Evolutionary conservation across 345 rosid species (phyloP).

Genomic region (Viola odorata): DNA sequence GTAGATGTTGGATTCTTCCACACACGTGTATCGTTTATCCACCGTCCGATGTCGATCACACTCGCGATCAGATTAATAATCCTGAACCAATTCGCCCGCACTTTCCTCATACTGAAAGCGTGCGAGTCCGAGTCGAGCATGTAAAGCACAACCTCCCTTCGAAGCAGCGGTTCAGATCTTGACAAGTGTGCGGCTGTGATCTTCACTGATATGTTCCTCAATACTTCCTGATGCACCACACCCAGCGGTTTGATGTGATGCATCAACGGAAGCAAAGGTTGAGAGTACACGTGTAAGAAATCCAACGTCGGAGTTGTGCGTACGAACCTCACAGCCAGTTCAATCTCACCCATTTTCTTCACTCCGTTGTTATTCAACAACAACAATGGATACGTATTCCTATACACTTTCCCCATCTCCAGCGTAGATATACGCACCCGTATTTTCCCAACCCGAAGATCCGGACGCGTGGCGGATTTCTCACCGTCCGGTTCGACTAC

Average conservation of each 20-base stretch:
- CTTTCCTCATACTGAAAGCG: conserved; percentile 70
- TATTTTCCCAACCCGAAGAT: conserved; percentile 62
- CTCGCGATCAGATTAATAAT: conserved; percentile 58
- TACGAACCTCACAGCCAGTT: conserved; percentile 61
- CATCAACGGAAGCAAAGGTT: conserved; percentile 70
- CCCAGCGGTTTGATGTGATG: conserved; percentile 71
- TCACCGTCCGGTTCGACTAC: conserved; percentile 34
- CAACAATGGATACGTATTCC: conserved; percentile 52
- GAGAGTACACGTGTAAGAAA: conserved; percentile 79
- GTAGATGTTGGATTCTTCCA: conserved; percentile 82
- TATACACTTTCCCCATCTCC: conserved; percentile 61
- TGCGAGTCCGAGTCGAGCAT: conserved; percentile 72
- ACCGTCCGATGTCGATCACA: conserved; percentile 50
- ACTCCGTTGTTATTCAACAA: conserved; percentile 51
- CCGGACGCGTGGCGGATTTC: conserved; percentile 47
- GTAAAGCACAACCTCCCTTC: conserved; percentile 55
- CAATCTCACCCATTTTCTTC: conserved; percentile 70
- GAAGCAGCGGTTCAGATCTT: conserved; percentile 72
- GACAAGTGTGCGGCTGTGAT: conserved; percentile 55
- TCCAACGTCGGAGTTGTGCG: conserved; percentile 62
- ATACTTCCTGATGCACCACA: conserved; percentile 42
- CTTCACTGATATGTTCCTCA: conserved; percentile 48
- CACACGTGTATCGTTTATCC: conserved; percentile 71
- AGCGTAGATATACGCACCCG: conserved; percentile 68
- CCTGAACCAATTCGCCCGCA: conserved; percentile 73